Conservation (phyloP, 306 rosid species). For the Trifolium pratense region DNA sequence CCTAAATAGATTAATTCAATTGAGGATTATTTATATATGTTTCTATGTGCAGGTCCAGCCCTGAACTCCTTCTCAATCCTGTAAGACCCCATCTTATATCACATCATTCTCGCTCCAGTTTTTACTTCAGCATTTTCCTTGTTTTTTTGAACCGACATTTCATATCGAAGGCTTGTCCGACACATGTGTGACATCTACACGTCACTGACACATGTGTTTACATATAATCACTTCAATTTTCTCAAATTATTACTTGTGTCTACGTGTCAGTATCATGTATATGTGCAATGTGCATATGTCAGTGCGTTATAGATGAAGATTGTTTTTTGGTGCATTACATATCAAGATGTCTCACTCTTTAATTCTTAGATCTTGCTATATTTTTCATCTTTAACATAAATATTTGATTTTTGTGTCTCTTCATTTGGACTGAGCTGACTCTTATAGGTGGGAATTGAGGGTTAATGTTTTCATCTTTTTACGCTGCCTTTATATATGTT, state of each 20-base stretch:
- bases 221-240: no score
- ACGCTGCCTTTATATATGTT: neutral
- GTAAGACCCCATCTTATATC: conserved; percentile 58
- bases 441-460: neutral
- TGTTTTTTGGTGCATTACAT: conserved; percentile 9
- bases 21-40: neutral
- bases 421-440: conserved; percentile 15
- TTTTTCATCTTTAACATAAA: conserved; percentile 24
- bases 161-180: no score
- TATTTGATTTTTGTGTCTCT: conserved; percentile 26
- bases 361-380: neutral
- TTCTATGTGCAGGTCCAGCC: conserved; percentile 81
- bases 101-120: conserved; percentile 14
- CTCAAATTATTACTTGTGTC: no score
- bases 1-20: neutral
- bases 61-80: conserved; percentile 87
- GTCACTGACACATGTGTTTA: neutral
- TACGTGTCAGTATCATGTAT: no score
- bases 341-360: conserved; percentile 24
- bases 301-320: neutral
- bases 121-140: neutral
- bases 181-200: no score
- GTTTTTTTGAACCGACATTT: neutral
- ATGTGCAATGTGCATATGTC: no score
- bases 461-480: neutral